Conservation (phyloP, 23 red algal species). For the Gracilaria gracilis region DNA sequence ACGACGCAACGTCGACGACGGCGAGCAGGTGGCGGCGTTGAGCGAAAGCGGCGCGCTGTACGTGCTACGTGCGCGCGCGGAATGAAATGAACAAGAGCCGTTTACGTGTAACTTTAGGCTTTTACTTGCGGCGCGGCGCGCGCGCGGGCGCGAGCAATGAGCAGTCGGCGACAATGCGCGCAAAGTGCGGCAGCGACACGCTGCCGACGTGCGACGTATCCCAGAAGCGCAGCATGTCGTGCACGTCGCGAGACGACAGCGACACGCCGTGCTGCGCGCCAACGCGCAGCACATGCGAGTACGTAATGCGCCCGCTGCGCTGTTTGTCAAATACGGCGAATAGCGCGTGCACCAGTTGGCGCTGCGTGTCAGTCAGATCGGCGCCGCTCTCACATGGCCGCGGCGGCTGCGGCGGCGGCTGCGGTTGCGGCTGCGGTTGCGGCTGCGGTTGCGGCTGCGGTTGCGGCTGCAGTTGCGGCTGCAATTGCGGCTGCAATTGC, state of each 20-base stretch:
- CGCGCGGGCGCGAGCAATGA: not conserved
- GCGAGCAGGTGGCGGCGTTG: slow-evolving; percentile 48
- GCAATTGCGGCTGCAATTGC: not conserved
- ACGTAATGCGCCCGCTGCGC: not conserved
- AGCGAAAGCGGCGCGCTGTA: slow-evolving; percentile 61
- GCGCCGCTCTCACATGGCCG: not conserved
- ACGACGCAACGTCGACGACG: slow-evolving; percentile 25
- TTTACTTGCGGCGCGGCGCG: not conserved
- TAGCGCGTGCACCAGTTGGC: not conserved
- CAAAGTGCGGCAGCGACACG: not conserved
- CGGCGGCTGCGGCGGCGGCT: not conserved
- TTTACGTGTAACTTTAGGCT: no score
- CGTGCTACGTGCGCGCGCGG: slow-evolving; percentile 7
- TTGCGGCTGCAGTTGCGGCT: no score
- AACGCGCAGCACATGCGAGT: slow-evolving; percentile 4
- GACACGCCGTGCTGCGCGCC: not conserved
- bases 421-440: no score
- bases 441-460: no score
- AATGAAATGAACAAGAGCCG: no score
- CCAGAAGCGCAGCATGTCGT: slow-evolving; percentile 29
- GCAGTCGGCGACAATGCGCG: not conserved
- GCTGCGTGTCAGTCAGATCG: not conserved
- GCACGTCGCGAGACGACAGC: not conserved
- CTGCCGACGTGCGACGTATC: not conserved
- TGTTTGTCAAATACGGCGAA: slow-evolving; percentile 4